phyloP scores from a whole-genome alignment of 805 yeast species.

The Cyberlindnera japonica region DNA sequence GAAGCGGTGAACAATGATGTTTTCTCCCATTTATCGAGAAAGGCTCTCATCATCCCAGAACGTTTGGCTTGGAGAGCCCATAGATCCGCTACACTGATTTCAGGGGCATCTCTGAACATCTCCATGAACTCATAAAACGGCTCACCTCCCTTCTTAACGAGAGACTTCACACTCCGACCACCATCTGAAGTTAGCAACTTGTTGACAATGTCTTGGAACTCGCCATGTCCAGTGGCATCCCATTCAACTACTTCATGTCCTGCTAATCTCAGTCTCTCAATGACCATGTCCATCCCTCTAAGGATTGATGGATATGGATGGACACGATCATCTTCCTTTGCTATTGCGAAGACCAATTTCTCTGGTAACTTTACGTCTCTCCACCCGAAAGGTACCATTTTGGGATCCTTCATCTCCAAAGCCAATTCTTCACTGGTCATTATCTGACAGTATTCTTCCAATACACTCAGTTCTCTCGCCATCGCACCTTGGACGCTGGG shows the following conservation, averaged over 20 bases:
- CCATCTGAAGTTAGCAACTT: slow-evolving; percentile 38
- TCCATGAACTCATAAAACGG: slow-evolving; percentile 42
- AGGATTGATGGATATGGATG: slow-evolving; percentile 48
- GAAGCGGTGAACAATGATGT: slow-evolving; percentile 32
- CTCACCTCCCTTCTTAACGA: slow-evolving; percentile 39
- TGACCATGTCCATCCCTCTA: slow-evolving; percentile 39
- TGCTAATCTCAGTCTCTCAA: slow-evolving; percentile 31
- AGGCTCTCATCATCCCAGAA: slow-evolving; percentile 36
- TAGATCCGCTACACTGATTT: slow-evolving; percentile 31
- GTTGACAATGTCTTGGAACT: slow-evolving; percentile 32
- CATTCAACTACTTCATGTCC: slow-evolving; percentile 53
- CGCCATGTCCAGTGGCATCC: slow-evolving; percentile 38
- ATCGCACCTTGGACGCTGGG: slow-evolving; percentile 48
- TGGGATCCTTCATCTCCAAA: slow-evolving; percentile 39
- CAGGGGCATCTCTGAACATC: slow-evolving; percentile 31
- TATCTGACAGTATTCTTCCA: slow-evolving; percentile 33
- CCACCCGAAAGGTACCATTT: slow-evolving; percentile 42
- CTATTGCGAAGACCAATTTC: slow-evolving; percentile 39
- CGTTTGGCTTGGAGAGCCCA: slow-evolving; percentile 44
- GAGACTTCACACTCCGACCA: slow-evolving; percentile 34
- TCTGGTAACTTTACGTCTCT: slow-evolving; percentile 32
- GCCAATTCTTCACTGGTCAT: slow-evolving; percentile 35
- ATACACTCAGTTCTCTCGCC: slow-evolving; percentile 33
- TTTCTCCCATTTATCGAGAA: slow-evolving; percentile 40
- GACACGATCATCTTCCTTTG: slow-evolving; percentile 40